A percentile compares a stretch with the other conserved stretches of the same genome.
These are phyloP conservation scores for Pythium aquatile DNA, from an alignment of 352 stramenopile species.

Conservation along the genomic window DNA sequence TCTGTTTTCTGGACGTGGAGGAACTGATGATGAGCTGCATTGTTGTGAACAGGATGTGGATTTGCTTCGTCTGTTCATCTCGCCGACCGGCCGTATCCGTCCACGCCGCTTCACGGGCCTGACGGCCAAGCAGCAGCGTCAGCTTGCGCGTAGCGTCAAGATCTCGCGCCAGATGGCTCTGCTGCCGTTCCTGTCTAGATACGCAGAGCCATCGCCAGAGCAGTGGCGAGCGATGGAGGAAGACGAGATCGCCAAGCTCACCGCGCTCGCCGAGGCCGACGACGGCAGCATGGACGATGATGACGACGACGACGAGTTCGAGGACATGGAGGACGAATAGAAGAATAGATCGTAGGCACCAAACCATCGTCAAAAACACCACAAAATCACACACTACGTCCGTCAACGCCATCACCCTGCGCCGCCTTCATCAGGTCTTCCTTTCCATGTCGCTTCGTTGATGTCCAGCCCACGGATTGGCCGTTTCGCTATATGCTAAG, in stretches of 20 bases:
- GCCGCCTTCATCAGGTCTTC: neutral
- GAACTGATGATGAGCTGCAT: constrained; percentile 1
- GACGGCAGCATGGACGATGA: constrained; percentile 53
- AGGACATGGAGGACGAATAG: constrained; percentile 52
- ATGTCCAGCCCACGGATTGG: no score
- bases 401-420: constrained; percentile 9
- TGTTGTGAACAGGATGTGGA: constrained; percentile 52
- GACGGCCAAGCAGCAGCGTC: constrained; percentile 81
- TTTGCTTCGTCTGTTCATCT: constrained; percentile 80
- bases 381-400: constrained; percentile 25
- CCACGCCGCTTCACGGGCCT: constrained; percentile 79
- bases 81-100: constrained; percentile 76
- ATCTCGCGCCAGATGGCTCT: constrained; percentile 74
- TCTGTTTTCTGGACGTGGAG: neutral
- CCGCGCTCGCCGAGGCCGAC: constrained; percentile 52
- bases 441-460: neutral
- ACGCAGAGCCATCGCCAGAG: constrained; percentile 76
- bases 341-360: constrained; percentile 32
- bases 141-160: constrained; percentile 74
- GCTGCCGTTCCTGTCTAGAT: constrained; percentile 75
- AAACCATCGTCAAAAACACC: constrained; percentile 9
- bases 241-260: constrained; percentile 65
- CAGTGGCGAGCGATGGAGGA: constrained; percentile 82
- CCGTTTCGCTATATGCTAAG: neutral
- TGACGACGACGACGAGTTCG: constrained; percentile 65